Base-by-base conservation (phyloP, 2,329 filamentous ascomycete species). In the Talaromyces sp. region DNA sequence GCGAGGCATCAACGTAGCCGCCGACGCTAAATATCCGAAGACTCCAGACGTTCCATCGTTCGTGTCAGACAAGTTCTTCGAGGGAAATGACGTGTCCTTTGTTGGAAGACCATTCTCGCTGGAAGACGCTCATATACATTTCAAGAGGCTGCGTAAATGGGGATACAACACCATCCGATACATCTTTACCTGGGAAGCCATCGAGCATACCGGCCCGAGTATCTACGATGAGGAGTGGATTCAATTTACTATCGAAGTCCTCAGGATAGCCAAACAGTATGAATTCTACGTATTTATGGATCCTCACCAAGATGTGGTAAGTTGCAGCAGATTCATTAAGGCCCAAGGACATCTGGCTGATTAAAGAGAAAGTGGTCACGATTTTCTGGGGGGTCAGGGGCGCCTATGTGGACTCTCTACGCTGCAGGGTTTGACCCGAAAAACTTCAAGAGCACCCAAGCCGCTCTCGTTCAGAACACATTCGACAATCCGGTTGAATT, bases 221-320 rank as follows among this genome's bases (percentile, higher is more conserved):
- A 86, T 84, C 66, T 99, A 97, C 71, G 95, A 99, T 65, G 91
- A 99, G 68, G 87, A 89, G 56, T 99, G 90, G 82, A 92, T 97
- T 60, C 82, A 89, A 61, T 91, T 96, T 70, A 99, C 94, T 1
- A 91, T 99, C 60, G 83, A 90, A 35, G 80, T 96, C 10, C 75
- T 99, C 63, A 83, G 91, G 51, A 80, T 91, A 59, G 92, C 92
- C 33, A 96, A 92, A 70, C 81, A 86, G 33, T 97, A 96, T 77
- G 90, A 90, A 24, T 97, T 99, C 72, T 96, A 95, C 67, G 82
- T 99, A 45, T 97, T 97, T 70, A 96, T 99, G 91, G 95, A 99
- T 65, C 93, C 95, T 17, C 94, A 99, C 72, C 94, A 99, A 79
- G 94, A 99, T 77, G 93, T 97, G 64, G 88, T 90, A 81, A 39